phyloP scores from a whole-genome alignment of 1,139 yeast species.

The Magnusiomyces tetraspermus region DNA sequence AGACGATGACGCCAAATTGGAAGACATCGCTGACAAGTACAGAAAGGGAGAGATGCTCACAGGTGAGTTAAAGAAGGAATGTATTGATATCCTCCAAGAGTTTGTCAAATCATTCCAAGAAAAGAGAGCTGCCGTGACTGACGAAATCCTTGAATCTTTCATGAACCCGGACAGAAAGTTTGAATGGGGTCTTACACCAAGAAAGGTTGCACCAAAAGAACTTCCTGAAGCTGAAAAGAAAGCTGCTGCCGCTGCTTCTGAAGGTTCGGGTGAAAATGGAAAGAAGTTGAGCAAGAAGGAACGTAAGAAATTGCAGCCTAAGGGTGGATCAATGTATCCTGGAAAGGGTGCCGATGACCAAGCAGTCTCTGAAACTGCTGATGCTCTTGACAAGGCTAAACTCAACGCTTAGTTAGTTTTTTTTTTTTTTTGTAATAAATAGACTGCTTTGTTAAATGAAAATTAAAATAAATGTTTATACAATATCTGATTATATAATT shows the following conservation, averaged over 20 bases:
- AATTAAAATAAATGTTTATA: no score
- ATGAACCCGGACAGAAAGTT: slow-evolving; percentile 76
- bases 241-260: background rate
- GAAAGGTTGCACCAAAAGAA: slow-evolving; percentile 58
- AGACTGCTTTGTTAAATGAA: no score
- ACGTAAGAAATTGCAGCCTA: slow-evolving; percentile 3
- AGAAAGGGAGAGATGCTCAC: slow-evolving; percentile 74
- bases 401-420: background rate
- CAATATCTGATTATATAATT: no score
- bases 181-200: slow-evolving; percentile 58
- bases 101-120: slow-evolving; percentile 77
- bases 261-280: background rate
- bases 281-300: slow-evolving; percentile 5
- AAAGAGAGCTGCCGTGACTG: slow-evolving; percentile 57
- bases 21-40: slow-evolving; percentile 54
- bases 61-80: slow-evolving; percentile 87
- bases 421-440: no score
- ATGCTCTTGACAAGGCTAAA: background rate
- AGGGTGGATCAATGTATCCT: slow-evolving; percentile 2
- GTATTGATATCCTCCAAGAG: slow-evolving; percentile 70
- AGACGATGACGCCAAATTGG: slow-evolving; percentile 76
- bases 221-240: slow-evolving; percentile 25
- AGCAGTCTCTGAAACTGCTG: background rate
- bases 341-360: slow-evolving; percentile 4
- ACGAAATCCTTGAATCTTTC: slow-evolving; percentile 55